These are phyloP conservation scores for Nepenthes alata DNA, from an alignment of 179 eudicot genomes.

Conservation along the genomic window DNA sequence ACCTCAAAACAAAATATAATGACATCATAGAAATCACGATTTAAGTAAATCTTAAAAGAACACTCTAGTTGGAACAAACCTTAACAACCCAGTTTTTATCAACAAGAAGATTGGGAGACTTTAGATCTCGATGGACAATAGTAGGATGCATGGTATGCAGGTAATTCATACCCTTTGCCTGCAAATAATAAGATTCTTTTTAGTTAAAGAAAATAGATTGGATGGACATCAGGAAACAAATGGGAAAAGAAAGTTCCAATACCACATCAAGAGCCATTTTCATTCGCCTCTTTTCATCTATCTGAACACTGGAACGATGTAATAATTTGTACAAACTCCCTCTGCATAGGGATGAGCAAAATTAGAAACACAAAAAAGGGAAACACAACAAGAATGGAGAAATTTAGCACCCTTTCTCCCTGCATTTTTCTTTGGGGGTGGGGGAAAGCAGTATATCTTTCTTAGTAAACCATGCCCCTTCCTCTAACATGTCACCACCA, in stretches of 20 bases:
- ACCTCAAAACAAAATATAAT: background rate
- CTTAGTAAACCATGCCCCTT: no score
- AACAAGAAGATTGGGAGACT: constrained; percentile 94
- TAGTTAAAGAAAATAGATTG: constrained; percentile 3
- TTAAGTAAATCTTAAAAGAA: no score
- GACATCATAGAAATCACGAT: background rate
- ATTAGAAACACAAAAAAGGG: constrained; percentile 1
- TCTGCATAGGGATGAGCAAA: constrained; percentile 29
- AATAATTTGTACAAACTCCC: constrained; percentile 82
- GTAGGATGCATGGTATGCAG: constrained; percentile 82
- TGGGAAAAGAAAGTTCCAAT: constrained; percentile 12
- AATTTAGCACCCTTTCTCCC: no score
- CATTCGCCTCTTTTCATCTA: constrained; percentile 82
- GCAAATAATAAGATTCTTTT: constrained; percentile 12
- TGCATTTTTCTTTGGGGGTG: no score
- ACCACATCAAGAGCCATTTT: constrained; percentile 99
- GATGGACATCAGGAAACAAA: constrained; percentile 1
- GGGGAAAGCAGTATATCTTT: no score
- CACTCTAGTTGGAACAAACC: constrained; percentile 26
- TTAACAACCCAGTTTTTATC: constrained; percentile 83
- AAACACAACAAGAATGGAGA: no score
- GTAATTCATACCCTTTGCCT: constrained; percentile 99
- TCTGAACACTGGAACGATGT: constrained; percentile 70
- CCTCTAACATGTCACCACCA: no score
- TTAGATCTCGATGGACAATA: constrained; percentile 89